A percentile compares a stretch with the other conserved stretches of the same genome.
phyloP scores from a whole-genome alignment of 495 filamentous ascomycete species.

The Aspergillus avenaceus region DNA sequence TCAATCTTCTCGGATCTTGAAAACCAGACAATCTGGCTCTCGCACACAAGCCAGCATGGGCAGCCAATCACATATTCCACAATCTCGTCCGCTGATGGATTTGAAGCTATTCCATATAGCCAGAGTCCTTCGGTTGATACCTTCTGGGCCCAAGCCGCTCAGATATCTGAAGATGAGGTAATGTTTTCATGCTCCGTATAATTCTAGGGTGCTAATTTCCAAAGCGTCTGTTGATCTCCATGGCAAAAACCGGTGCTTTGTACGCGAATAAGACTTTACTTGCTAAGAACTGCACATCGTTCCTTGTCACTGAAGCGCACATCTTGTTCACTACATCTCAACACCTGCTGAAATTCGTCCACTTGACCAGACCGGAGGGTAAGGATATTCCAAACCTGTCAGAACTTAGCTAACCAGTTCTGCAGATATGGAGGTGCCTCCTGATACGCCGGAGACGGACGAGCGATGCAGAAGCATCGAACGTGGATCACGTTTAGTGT shows the following conservation, averaged over 20 bases:
- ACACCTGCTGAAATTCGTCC: conserved; percentile 90
- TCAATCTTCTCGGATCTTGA: conserved; percentile 37
- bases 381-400: conserved; percentile 18
- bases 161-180: conserved; percentile 39
- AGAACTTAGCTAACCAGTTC: conserved; percentile 8
- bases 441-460: conserved; percentile 85
- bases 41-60: conserved; percentile 23
- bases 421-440: conserved; percentile 72
- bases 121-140: conserved; percentile 36
- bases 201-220: conserved; percentile 14
- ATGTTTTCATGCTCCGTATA: not conserved
- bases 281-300: conserved; percentile 85
- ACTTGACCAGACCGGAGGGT: conserved; percentile 67
- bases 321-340: conserved; percentile 87
- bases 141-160: conserved; percentile 36
- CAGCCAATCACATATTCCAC: conserved; percentile 29
- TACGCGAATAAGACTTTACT: conserved; percentile 72
- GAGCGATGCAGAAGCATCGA: conserved; percentile 92
- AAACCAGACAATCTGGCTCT: conserved; percentile 41
- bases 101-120: conserved; percentile 21
- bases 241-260: conserved; percentile 70
- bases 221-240: conserved; percentile 36
- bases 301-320: conserved; percentile 74
- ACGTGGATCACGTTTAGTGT: conserved; percentile 79
- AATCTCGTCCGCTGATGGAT: conserved; percentile 18